These are phyloP conservation scores for Kazachstania viticola DNA, from an alignment of 805 yeast species.

Conservation along the genomic window DNA sequence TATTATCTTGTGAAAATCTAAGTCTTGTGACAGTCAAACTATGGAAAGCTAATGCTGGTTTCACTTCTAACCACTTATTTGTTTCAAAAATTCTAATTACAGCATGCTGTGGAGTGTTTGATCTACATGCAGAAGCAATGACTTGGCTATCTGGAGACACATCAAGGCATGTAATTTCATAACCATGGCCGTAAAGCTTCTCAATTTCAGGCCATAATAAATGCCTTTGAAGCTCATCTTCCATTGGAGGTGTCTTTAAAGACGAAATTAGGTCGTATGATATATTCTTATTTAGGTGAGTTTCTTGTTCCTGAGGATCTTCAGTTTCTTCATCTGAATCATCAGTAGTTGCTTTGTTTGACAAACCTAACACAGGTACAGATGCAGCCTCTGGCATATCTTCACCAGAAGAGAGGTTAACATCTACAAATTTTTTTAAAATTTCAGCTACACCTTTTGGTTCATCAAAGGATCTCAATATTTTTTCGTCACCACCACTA, in stretches of 20 bases:
- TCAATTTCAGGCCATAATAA: slow-evolving; percentile 94
- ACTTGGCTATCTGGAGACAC: slow-evolving; percentile 48
- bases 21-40: slow-evolving; percentile 76
- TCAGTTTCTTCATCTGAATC: slow-evolving; percentile 36
- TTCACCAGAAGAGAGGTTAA: slow-evolving; percentile 23
- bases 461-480: slow-evolving; percentile 76
- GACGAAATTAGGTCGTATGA: slow-evolving; percentile 37
- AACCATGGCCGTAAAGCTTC: slow-evolving; percentile 94
- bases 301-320: slow-evolving; percentile 29
- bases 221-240: slow-evolving; percentile 82
- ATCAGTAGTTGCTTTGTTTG: slow-evolving; percentile 66
- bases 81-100: slow-evolving; percentile 67
- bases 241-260: slow-evolving; percentile 60
- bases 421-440: slow-evolving; percentile 42
- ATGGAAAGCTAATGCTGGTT: slow-evolving; percentile 53
- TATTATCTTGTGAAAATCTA: slow-evolving; percentile 59
- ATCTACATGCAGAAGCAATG: slow-evolving; percentile 85
- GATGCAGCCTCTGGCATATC: slow-evolving; percentile 73
- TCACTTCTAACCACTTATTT: slow-evolving; percentile 47
- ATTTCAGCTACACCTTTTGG: slow-evolving; percentile 67
- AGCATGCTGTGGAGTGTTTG: slow-evolving; percentile 77
- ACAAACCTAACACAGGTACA: slow-evolving; percentile 84
- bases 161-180: slow-evolving; percentile 75
- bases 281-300: slow-evolving; percentile 27
- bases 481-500: slow-evolving; percentile 94